Conservation (phyloP, 192 early-diverging fungal genomes). For the Coemansia sp. region DNA sequence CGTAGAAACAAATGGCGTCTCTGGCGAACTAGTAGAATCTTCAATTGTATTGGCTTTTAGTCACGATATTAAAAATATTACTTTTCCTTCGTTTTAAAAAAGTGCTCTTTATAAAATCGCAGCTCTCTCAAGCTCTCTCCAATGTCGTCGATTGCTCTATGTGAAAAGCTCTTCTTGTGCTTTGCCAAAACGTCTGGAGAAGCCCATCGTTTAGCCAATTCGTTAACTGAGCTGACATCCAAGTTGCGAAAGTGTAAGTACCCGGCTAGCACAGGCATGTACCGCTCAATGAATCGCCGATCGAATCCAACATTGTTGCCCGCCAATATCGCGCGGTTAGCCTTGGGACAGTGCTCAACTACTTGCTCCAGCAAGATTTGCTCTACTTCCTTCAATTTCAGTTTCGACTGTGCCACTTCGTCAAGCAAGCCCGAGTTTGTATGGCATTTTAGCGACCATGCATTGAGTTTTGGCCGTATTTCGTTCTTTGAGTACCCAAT, state of each 20-base stretch:
- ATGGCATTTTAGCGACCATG: constrained; percentile 86
- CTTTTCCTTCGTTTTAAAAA: not conserved
- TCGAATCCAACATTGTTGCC: constrained; percentile 93
- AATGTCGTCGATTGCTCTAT: constrained; percentile 88
- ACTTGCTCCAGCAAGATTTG: constrained; percentile 69
- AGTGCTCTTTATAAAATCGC: constrained; percentile 60
- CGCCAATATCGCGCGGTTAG: constrained; percentile 67
- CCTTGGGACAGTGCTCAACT: constrained; percentile 62
- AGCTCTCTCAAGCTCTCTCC: constrained; percentile 85
- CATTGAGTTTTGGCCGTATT: constrained; percentile 72
- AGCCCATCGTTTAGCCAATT: constrained; percentile 74
- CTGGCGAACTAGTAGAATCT: no score
- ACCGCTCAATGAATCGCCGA: constrained; percentile 73
- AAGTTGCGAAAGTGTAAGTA: constrained; percentile 79
- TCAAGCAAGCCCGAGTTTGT: constrained; percentile 72
- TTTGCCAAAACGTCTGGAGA: constrained; percentile 46
- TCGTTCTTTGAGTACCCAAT: constrained; percentile 44
- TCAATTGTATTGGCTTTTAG: no score
- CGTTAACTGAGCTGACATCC: constrained; percentile 89
- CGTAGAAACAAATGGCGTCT: no score
- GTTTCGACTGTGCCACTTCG: constrained; percentile 64
- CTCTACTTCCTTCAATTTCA: constrained; percentile 67
- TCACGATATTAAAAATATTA: not conserved
- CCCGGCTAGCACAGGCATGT: constrained; percentile 73
- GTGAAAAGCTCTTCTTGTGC: constrained; percentile 57